Percentiles rank a stretch among this genome's conserved stretches.
These are phyloP conservation scores for Urochloa ruziziensis DNA, from an alignment of 176 grass and related monocot genomes.

Conservation along the genomic window DNA sequence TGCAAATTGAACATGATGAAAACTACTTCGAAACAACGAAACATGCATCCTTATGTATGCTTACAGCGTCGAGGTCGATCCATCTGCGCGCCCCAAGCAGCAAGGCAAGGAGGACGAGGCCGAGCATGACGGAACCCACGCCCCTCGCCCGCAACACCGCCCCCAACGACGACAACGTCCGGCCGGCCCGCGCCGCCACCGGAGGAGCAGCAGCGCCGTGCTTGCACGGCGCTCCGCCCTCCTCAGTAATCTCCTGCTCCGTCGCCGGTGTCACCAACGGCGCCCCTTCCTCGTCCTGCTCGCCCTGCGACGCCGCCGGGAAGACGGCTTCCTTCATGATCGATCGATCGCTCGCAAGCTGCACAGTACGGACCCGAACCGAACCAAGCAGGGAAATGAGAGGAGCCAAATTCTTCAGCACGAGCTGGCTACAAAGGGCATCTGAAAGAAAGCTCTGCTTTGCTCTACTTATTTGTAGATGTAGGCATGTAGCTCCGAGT, in stretches of 20 bases:
- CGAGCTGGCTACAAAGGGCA: too few species aligned
- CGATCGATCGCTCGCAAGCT: not conserved
- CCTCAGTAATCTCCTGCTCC: not conserved
- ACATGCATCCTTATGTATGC: not conserved
- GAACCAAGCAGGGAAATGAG: not conserved
- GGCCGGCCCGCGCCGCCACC: not conserved
- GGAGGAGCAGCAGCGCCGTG: not conserved
- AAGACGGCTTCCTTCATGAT: not conserved
- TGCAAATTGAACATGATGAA: not conserved
- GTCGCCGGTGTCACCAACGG: not conserved
- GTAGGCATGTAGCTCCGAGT: not conserved
- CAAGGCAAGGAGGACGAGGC: constrained; percentile 24
- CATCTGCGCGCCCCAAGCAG: constrained; percentile 2
- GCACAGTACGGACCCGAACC: not conserved
- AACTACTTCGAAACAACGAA: not conserved
- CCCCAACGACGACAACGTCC: not conserved
- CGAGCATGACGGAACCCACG: constrained; percentile 9
- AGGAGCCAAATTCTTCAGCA: not conserved
- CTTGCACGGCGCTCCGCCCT: too few species aligned
- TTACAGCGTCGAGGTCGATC: constrained; percentile 28
- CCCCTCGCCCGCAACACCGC: not conserved
- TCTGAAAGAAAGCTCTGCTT: not conserved
- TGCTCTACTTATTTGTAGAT: not conserved
- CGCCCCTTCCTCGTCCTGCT: not conserved
- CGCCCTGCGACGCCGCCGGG: not conserved